A percentile compares a stretch with the other conserved stretches of the same genome.
phyloP scores from a whole-genome alignment of 176 grass and related monocot species.

The Juncus effusus region DNA sequence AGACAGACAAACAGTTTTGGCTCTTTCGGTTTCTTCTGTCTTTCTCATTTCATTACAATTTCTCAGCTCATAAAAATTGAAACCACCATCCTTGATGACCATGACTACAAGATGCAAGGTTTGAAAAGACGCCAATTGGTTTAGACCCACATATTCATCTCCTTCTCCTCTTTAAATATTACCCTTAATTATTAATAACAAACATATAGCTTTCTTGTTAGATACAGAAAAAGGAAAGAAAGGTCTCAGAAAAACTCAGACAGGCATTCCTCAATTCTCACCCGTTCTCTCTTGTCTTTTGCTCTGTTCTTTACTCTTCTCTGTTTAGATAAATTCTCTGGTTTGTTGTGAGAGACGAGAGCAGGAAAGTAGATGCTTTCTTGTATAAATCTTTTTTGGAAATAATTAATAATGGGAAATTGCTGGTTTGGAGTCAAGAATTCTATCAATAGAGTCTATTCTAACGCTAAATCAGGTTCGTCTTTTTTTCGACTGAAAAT shows the following conservation, averaged over 20 bases:
- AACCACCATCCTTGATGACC: no score
- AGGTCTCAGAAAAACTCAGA: slow-evolving; percentile 13
- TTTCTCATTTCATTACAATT: no score
- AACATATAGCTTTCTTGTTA: slow-evolving; percentile 13
- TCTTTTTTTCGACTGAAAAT: slow-evolving; percentile 9
- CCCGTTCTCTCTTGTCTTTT: neutral
- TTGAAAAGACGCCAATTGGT: slow-evolving; percentile 7
- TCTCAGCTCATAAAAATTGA: no score
- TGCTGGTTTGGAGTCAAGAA: slow-evolving; percentile 40
- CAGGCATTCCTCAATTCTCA: neutral
- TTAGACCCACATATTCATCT: neutral
- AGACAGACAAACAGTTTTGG: no score
- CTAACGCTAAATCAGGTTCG: slow-evolving; percentile 58
- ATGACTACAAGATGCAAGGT: neutral
- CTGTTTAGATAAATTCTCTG: no score
- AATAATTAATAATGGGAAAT: slow-evolving; percentile 49
- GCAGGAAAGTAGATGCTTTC: no score
- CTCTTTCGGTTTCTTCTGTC: no score
- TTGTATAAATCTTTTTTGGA: neutral
- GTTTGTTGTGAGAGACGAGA: no score
- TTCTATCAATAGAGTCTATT: slow-evolving; percentile 48
- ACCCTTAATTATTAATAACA: neutral
- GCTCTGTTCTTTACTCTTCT: no score
- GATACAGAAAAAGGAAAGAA: slow-evolving; percentile 3
- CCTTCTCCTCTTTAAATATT: neutral